phyloP scores from a whole-genome alignment of 2,329 filamentous ascomycete genomes.

The Epichloe amarillans region DNA sequence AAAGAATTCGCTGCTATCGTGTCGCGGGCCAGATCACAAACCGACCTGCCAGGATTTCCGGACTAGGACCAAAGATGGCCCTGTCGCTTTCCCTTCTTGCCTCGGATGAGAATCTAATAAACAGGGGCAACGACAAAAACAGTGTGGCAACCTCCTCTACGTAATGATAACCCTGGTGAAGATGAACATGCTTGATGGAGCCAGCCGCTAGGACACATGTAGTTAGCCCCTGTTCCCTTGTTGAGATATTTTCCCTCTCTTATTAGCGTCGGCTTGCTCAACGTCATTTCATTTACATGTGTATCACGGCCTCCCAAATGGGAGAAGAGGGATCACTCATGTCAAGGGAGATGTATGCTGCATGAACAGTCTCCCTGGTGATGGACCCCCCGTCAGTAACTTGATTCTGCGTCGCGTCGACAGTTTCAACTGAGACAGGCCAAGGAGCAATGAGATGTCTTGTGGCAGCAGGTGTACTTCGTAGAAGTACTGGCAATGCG shows the following conservation, averaged over 20 bases:
- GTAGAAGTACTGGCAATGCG: not conserved
- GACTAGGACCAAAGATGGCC: too few species aligned
- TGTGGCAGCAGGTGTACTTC: too few species aligned
- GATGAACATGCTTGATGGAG: too few species aligned
- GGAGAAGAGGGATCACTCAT: not conserved
- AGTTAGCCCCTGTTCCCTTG: not conserved
- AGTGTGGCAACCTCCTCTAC: too few species aligned
- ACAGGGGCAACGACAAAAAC: not conserved
- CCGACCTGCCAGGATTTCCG: too few species aligned
- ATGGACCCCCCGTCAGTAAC: not conserved
- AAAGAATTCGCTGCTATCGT: too few species aligned
- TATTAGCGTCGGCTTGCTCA: not conserved
- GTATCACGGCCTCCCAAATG: not conserved
- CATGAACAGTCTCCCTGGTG: not conserved
- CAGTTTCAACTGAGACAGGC: constrained; percentile 2
- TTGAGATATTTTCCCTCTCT: too few species aligned
- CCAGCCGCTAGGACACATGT: not conserved
- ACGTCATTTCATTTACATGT: not conserved
- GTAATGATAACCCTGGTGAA: too few species aligned
- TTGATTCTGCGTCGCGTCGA: not conserved
- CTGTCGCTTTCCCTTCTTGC: too few species aligned
- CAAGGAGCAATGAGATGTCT: not conserved
- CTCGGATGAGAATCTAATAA: not conserved
- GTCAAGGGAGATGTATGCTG: not conserved
- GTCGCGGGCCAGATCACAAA: too few species aligned